A percentile compares a stretch with the other conserved stretches of the same genome.
phyloP scores from a whole-genome alignment of 2,329 filamentous ascomycete genomes.

The Talaromyces sp. region DNA sequence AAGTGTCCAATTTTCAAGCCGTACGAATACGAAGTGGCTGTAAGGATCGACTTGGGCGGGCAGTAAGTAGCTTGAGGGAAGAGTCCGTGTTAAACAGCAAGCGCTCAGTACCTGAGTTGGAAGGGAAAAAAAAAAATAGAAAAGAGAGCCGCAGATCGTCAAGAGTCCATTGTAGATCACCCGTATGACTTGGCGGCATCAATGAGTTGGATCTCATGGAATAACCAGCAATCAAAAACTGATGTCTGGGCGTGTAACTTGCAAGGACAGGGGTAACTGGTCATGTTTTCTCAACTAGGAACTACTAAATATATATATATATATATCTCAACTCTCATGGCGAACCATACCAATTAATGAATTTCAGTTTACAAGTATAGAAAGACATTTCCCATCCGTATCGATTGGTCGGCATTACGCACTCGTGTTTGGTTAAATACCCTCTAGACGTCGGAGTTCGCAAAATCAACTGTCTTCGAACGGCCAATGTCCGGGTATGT shows the following conservation, averaged over 20 bases:
- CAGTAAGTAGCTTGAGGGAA: neutral
- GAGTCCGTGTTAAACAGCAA: neutral
- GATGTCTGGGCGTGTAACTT: neutral
- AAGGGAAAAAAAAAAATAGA: neutral
- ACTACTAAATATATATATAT: neutral
- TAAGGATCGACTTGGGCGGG: neutral
- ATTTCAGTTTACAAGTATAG: neutral
- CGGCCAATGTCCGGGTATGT: neutral
- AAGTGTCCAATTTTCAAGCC: neutral
- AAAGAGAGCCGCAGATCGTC: constrained; percentile 9
- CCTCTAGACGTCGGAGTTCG: neutral
- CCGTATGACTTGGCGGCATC: constrained; percentile 11
- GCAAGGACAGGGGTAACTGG: neutral
- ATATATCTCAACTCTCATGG: neutral
- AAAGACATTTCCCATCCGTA: neutral
- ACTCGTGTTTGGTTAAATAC: neutral
- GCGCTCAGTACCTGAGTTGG: neutral
- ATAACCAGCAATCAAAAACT: neutral
- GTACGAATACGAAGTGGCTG: neutral
- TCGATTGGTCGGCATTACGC: neutral
- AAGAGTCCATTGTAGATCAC: constrained; percentile 1
- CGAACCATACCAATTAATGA: neutral
- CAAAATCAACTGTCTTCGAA: neutral
- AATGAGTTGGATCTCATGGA: constrained; percentile 8
- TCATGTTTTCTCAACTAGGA: neutral